Percentiles rank a stretch among this genome's conserved stretches.
Evolutionary conservation across 495 filamentous ascomycete genomes (phyloP).

Genomic region (Xylaria nigripes): DNA sequence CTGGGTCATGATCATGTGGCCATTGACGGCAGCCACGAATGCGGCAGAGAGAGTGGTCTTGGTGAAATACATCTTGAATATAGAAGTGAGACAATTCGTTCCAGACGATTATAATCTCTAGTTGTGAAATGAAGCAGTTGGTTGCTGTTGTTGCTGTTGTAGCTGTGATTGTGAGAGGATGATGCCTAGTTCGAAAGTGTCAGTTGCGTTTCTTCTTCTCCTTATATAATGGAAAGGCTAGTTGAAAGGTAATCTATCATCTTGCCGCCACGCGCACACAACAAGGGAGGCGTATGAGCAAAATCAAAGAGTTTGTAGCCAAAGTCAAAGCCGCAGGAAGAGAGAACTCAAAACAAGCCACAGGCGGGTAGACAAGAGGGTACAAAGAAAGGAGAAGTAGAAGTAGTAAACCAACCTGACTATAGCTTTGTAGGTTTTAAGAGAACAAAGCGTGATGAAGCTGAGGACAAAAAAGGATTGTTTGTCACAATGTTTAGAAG

Average conservation of each 20-base stretch:
- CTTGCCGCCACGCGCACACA: background rate
- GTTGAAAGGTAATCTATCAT: background rate
- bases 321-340: no score
- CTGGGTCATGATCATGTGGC: conserved; percentile 65
- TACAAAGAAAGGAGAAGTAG: background rate
- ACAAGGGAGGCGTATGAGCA: background rate
- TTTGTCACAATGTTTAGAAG: background rate
- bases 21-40: conserved; percentile 48
- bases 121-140: conserved; percentile 18
- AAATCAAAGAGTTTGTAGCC: background rate
- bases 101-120: conserved; percentile 28
- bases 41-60: conserved; percentile 28
- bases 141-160: conserved; percentile 7
- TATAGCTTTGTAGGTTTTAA: conserved; percentile 16
- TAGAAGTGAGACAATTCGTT: conserved; percentile 17
- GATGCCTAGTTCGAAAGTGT: background rate
- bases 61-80: conserved; percentile 34
- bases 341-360: conserved; percentile 17
- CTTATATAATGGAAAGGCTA: background rate
- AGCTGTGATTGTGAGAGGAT: conserved; percentile 4
- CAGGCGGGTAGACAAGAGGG: conserved; percentile 10
- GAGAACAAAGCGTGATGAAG: conserved; percentile 14
- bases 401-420: conserved; percentile 17
- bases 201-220: background rate
- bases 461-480: conserved; percentile 1